Base-by-base conservation (phyloP, 1,284 basidiomycete species). In the Leucocoprinus gongylophorus region DNA sequence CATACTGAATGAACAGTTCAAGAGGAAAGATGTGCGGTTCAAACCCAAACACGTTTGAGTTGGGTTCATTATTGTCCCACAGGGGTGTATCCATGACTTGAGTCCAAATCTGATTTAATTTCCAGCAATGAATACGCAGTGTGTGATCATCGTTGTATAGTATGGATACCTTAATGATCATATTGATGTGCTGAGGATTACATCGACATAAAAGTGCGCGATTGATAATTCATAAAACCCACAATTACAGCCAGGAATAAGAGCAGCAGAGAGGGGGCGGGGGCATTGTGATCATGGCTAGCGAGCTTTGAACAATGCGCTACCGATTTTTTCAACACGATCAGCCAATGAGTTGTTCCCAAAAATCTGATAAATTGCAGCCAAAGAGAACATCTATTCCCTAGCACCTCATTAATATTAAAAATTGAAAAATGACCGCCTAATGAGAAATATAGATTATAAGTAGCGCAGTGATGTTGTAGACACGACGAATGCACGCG, bases 91-190 rank as follows among this genome's bases (percentile, higher is more conserved):
- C 59, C 62, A 70, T 70, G 6, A 54, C 59, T 52, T 69, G 59
- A 1, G 67, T 64, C 70, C 69, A 71, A 17, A 72, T 68, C 54
- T 71, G 69, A 39, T 72, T 71, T 1, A 66, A 68, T 71, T 28
- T 26, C 18, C 9, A 43, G 15, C 2, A 26, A 26, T 9, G 23
- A n/a, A 38, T 38, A 30, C 21, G 20, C 15, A 15, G 8, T 28
- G 12, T 5, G 33, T 18, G 30, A 48, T 21, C 23, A 33, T 6
- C 23, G 17, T 26, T 18, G 38, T 17, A 26, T 4, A 5, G 13
- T 26, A n/a, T 18, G 23, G 30, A 5, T 43, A 67, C 67, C 67
- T 64, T 72, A 64, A 57, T 71, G 68, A 46, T 71, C 68, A 44
- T 72, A 72, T 48, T 71, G 70, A 46, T 71, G 68, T 2, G 68